A percentile compares a stretch with the other conserved stretches of the same genome.
These are phyloP conservation scores for Kazachstania africana DNA, from an alignment of 805 yeast species.

Conservation along the genomic window DNA sequence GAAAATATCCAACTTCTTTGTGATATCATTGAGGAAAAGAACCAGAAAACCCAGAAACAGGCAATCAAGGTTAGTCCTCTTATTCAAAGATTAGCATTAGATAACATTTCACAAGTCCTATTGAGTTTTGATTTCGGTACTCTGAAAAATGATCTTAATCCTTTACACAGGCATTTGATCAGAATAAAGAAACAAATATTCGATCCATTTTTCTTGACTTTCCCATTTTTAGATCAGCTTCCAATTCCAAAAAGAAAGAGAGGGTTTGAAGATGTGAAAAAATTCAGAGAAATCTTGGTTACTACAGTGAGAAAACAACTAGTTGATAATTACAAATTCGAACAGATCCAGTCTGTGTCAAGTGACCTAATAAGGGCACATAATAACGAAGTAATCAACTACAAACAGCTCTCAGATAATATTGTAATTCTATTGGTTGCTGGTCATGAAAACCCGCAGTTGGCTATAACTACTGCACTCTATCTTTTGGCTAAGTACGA, in stretches of 20 bases:
- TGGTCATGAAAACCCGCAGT: conserved; percentile 54
- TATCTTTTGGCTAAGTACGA: conserved; percentile 35
- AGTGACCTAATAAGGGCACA: conserved; percentile 32
- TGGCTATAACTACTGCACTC: conserved; percentile 36
- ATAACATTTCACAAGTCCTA: conserved; percentile 38
- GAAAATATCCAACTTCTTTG: conserved; percentile 30
- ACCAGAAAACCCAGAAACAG: conserved; percentile 1
- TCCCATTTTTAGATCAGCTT: conserved; percentile 40
- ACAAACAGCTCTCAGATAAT: conserved; percentile 41
- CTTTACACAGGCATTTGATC: conserved; percentile 31
- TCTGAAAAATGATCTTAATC: conserved; percentile 21
- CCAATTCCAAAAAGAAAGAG: conserved; percentile 36
- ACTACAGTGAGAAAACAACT: conserved; percentile 26
- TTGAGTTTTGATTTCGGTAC: conserved; percentile 39
- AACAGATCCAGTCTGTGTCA: conserved; percentile 29
- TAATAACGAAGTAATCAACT: conserved; percentile 27
- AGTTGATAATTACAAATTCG: conserved; percentile 21
- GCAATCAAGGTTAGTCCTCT: conserved; percentile 26
- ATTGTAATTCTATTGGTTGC: conserved; percentile 45
- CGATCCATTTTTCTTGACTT: conserved; percentile 40
- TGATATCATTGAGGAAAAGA: conserved; percentile 12
- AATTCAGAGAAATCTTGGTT: conserved; percentile 30
- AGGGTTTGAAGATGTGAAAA: conserved; percentile 33
- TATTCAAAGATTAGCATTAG: conserved; percentile 37
- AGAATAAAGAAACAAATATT: conserved; percentile 41